These are phyloP conservation scores for Plasmodium relictum DNA, from an alignment of 169 alveolate genomes.

Conservation along the genomic window DNA sequence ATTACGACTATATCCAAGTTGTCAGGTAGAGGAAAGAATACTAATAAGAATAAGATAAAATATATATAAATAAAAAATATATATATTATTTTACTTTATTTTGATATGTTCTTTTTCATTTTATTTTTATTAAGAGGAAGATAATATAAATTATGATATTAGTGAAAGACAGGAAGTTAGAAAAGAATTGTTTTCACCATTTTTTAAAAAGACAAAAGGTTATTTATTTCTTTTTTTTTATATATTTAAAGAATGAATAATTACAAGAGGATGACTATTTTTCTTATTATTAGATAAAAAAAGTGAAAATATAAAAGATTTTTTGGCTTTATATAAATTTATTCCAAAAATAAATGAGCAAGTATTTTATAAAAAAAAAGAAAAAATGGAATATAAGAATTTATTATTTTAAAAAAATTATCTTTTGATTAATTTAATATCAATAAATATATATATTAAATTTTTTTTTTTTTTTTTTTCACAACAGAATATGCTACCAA, in stretches of 20 bases:
- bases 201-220: constrained; percentile 56
- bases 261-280: neutral
- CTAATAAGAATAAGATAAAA: neutral
- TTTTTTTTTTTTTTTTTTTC: neutral
- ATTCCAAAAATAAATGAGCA: constrained; percentile 59
- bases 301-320: constrained; percentile 63
- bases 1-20: constrained; percentile 61
- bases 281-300: constrained; percentile 34
- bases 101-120: neutral
- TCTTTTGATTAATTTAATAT: neutral
- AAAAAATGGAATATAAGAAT: neutral
- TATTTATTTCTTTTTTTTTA: neutral
- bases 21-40: constrained; percentile 26
- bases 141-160: constrained; percentile 42
- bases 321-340: constrained; percentile 62
- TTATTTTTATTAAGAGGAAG: constrained; percentile 32
- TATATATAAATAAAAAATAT: constrained; percentile 5
- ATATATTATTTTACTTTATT: constrained; percentile 2
- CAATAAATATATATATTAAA: neutral
- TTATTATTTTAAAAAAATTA: neutral
- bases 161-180: constrained; percentile 71
- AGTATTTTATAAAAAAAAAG: neutral
- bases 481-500: constrained; percentile 21
- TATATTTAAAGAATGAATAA: neutral
- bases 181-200: constrained; percentile 63